Conservation (phyloP, 306 rosid species). For the Hippophae tibetana region DNA sequence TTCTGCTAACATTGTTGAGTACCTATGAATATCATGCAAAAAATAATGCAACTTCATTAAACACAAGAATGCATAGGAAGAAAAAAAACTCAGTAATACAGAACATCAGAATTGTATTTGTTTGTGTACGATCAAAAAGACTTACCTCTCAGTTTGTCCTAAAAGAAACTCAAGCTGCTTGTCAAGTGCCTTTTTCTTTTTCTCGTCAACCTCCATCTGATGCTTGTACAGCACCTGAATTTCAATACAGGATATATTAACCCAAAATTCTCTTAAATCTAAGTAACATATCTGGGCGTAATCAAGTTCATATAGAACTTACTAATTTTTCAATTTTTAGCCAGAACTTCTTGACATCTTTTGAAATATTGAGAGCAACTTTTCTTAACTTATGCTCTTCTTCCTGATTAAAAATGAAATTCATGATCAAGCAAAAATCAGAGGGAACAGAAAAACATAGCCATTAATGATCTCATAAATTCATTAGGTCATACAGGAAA, state of each 20-base stretch:
- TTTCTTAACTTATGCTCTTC: conserved; percentile 87
- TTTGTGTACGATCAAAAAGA: background rate
- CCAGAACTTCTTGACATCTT: conserved; percentile 98
- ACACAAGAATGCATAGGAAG: background rate
- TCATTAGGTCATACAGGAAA: conserved; percentile 13
- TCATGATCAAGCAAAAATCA: conserved; percentile 13
- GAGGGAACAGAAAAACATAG: conserved; percentile 8
- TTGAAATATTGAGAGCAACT: conserved; percentile 87
- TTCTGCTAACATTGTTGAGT: conserved; percentile 96
- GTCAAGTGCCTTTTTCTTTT: conserved; percentile 90
- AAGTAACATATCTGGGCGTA: background rate
- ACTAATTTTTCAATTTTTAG: conserved; percentile 92
- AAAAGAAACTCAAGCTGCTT: conserved; percentile 96
- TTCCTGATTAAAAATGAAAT: conserved; percentile 47
- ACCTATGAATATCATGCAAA: conserved; percentile 43
- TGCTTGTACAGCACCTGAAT: conserved; percentile 92
- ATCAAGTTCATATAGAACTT: conserved; percentile 21
- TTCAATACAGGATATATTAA: conserved; percentile 16
- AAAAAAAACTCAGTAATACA: background rate
- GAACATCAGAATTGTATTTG: background rate
- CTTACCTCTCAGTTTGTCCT: conserved; percentile 96
- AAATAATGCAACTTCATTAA: conserved; percentile 12
- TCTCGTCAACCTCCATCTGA: conserved; percentile 89
- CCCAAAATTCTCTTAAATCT: conserved; percentile 1
- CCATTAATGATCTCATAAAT: conserved; percentile 2